Base-by-base conservation (phyloP, 1,139 yeast genomes). In the Zygosaccharomyces pseudobailii region DNA sequence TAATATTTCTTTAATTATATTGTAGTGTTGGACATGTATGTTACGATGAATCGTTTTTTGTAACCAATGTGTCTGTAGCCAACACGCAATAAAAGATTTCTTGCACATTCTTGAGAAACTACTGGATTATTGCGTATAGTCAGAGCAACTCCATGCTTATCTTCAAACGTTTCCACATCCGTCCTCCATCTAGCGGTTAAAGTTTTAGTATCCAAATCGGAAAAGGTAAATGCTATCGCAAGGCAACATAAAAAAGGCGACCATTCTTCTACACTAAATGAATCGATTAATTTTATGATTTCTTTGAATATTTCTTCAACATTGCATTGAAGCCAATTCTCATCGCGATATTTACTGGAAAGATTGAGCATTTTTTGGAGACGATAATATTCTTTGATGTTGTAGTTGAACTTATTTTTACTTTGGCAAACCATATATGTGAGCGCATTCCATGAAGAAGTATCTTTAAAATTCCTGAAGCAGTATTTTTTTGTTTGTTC, bases 371-470 rank as follows among this genome's bases (percentile, higher is more conserved):
- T 41, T 32, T 24, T 38, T 19, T 22, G 30, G n/a, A 45, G 6
- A 17, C 44, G 46, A 32, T 34, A 21, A 27, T 19, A 36, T 21
- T 47, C 45, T 17, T 36, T 32, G n/a, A 35, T 21, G 40, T 45
- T 51, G 42, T 36, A 37, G 19, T 25, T 10, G 7, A 9, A 8
- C 22, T 40, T 43, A 13, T 8, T 23, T 20, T 17, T 37, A 13
- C 30, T 31, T 36, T 45, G 51, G 30, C 55, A 42, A 6, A 54
- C 25, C 51, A 61, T 54, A 37, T 56, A 56, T 2, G 51, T 45
- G 5, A 50, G 55, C 35, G 55, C 53, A 45, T 39, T 49, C 82
- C 82, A 78, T 4, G 74, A 68, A 0, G 81, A 73, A 5, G 68
- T 61, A 50, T 77, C 81, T 8, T 65, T 59, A 2, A 67, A 57